These are phyloP conservation scores for Sporobolomyces pararoseus DNA, from an alignment of 768 basidiomycete species.

Conservation along the genomic window DNA sequence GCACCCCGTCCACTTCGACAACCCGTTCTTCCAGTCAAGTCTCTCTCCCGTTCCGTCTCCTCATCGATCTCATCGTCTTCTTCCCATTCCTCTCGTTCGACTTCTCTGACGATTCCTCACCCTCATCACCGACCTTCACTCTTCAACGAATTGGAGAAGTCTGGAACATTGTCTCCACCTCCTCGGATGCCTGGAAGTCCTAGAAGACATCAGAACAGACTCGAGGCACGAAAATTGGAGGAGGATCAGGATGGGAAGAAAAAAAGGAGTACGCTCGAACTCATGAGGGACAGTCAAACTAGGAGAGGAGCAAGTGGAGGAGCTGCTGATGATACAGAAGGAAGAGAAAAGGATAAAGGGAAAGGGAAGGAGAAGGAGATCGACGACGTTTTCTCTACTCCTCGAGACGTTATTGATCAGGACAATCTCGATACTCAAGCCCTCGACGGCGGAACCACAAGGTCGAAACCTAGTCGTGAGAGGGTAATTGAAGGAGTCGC, in stretches of 20 bases:
- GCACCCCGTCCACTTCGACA: not conserved
- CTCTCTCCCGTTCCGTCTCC: not conserved
- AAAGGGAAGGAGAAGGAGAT: not conserved
- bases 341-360: not conserved
- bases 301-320: not conserved
- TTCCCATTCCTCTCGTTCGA: not conserved
- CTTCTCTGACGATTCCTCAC: not conserved
- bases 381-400: conserved; percentile 4
- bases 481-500: not conserved
- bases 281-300: conserved; percentile 4
- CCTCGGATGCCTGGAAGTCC: conserved; percentile 13
- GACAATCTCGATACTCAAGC: too few relatives aligned
- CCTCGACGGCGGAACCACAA: not conserved
- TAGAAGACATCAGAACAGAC: not conserved
- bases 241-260: not conserved
- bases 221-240: not conserved
- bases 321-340: not conserved
- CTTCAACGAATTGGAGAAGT: not conserved
- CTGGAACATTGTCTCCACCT: not conserved
- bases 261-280: conserved; percentile 15
- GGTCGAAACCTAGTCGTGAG: too few relatives aligned
- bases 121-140: conserved; percentile 6
- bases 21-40: not conserved
- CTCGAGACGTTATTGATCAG: not conserved
- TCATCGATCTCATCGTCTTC: conserved; percentile 4